Evolutionary conservation across 768 basidiomycete species (phyloP).

Genomic region (Mycena filopes): DNA sequence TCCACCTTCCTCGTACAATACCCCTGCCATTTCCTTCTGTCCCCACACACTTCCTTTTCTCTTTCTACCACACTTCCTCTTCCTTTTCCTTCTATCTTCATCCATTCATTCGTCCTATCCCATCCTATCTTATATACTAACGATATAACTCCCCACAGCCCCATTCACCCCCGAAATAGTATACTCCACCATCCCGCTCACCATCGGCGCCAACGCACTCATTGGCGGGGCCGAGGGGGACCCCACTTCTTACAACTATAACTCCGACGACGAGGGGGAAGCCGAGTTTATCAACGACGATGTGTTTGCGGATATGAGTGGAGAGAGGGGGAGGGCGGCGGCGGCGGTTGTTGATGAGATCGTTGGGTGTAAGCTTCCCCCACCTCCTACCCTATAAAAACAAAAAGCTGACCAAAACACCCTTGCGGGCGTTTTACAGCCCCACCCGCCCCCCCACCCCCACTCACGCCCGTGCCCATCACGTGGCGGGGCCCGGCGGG

Average conservation of each 20-base stretch:
- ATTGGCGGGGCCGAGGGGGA: slow-evolving; percentile 29
- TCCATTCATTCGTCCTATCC: too few relatives aligned
- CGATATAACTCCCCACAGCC: background rate
- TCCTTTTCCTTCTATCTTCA: too few relatives aligned
- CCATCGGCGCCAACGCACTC: slow-evolving; percentile 25
- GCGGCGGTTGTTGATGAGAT: slow-evolving; percentile 33
- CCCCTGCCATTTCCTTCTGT: too few relatives aligned
- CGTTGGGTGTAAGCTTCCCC: slow-evolving; percentile 26
- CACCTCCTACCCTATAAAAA: background rate
- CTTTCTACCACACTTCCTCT: too few relatives aligned
- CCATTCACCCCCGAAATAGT: slow-evolving; percentile 23
- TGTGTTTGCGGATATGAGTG: background rate
- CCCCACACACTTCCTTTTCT: too few relatives aligned
- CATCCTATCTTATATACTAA: too few relatives aligned
- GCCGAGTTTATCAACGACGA: background rate
- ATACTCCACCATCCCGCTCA: slow-evolving; percentile 30
- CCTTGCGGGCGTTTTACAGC: background rate
- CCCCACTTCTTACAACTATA: too few relatives aligned
- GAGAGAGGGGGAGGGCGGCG: background rate
- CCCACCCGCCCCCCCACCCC: slow-evolving; percentile 5
- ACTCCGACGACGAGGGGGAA: background rate
- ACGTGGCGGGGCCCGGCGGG: slow-evolving; percentile 22
- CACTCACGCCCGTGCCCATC: slow-evolving; percentile 25
- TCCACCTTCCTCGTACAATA: too few relatives aligned
- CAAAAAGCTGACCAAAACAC: too few relatives aligned